Evolutionary conservation across 768 basidiomycete species (phyloP).

Genomic region (Tricholomella constricta): DNA sequence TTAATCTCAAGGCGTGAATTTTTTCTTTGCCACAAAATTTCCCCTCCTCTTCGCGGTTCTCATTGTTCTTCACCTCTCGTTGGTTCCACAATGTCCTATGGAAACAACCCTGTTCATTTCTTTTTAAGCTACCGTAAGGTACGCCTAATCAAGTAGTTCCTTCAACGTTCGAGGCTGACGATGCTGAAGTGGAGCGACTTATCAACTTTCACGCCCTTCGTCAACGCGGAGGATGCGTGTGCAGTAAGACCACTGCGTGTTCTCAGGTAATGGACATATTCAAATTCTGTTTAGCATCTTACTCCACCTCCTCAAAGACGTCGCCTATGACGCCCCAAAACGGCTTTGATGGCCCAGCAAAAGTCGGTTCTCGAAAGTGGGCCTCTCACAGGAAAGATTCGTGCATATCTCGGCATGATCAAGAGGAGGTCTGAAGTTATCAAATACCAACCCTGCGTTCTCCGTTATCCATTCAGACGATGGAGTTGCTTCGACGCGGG

Average conservation of each 20-base stretch:
- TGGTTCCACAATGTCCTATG: slow-evolving; percentile 88
- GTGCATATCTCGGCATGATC: slow-evolving; percentile 82
- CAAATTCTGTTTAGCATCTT: slow-evolving; percentile 58
- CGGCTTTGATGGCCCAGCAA: slow-evolving; percentile 97
- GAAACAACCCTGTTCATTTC: slow-evolving; percentile 91
- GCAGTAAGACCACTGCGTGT: slow-evolving; percentile 48
- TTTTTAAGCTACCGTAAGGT: slow-evolving; percentile 82
- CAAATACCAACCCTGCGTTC: slow-evolving; percentile 63
- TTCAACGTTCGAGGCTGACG: no score
- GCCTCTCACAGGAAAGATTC: slow-evolving; percentile 92
- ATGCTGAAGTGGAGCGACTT: slow-evolving; percentile 82
- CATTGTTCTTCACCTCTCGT: slow-evolving; percentile 76
- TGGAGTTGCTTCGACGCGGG: slow-evolving; percentile 78
- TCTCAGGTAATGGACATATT: not conserved
- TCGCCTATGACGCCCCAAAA: slow-evolving; percentile 96
- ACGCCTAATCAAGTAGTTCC: not conserved
- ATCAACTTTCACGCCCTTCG: slow-evolving; percentile 94
- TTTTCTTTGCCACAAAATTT: slow-evolving; percentile 21
- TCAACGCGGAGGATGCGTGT: slow-evolving; percentile 97
- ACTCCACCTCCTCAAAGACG: slow-evolving; percentile 92
- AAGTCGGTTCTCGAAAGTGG: slow-evolving; percentile 98
- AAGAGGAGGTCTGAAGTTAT: slow-evolving; percentile 72
- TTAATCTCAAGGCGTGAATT: slow-evolving; percentile 20
- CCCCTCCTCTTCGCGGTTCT: slow-evolving; percentile 42
- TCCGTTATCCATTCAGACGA: slow-evolving; percentile 56